Conservation (phyloP, 441 rosid species). For the Daphne laureola region DNA sequence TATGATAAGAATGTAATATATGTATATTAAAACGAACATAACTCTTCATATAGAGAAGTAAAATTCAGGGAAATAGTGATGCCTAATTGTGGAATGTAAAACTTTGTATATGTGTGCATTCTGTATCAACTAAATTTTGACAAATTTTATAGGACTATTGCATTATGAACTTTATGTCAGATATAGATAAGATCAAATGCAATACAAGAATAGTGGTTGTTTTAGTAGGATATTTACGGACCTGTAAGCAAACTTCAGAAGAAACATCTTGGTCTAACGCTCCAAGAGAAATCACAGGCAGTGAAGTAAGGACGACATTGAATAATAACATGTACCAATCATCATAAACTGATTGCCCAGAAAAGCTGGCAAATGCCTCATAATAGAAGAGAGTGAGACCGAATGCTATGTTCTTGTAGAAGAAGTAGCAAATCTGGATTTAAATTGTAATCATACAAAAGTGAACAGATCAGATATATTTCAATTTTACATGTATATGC, state of each 20-base stretch:
- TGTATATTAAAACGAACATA: no score
- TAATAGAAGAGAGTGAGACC: conserved; percentile 75
- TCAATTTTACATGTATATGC: not conserved
- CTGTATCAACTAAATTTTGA: no score
- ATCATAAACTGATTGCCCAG: conserved; percentile 54
- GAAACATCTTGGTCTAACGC: conserved; percentile 73
- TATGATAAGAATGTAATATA: no score
- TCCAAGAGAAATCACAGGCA: conserved; percentile 71
- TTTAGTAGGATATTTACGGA: conserved; percentile 5
- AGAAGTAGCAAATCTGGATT: conserved; percentile 51
- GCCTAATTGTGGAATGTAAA: no score
- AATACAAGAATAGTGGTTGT: no score
- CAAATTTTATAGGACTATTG: no score
- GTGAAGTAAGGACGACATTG: conserved; percentile 62
- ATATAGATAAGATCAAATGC: no score
- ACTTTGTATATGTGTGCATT: no score
- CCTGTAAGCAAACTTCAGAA: conserved; percentile 64
- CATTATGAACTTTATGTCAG: no score
- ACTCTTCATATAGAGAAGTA: no score
- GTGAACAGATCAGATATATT: not conserved
- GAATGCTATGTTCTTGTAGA: conserved; percentile 72
- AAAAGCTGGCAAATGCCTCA: conserved; percentile 57
- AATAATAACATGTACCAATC: conserved; percentile 64
- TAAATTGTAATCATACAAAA: conserved; percentile 6
- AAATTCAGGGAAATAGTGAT: no score